Base-by-base conservation (phyloP, 1,284 basidiomycete species). In the Leccinum pallidistipes region DNA sequence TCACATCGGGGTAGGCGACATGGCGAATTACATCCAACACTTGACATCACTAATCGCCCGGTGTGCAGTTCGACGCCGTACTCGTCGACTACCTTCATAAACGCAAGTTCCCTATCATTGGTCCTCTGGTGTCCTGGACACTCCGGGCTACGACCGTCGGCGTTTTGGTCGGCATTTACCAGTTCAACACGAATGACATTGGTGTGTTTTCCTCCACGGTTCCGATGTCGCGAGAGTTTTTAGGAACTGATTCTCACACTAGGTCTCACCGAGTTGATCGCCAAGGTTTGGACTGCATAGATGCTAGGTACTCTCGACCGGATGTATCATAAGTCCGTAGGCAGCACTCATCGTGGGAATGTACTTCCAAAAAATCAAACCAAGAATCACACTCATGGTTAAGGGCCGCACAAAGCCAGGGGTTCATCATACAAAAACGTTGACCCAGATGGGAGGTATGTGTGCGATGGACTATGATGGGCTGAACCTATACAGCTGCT, bases 161-260 rank as follows among this genome's bases (percentile, higher is more conserved):
- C n/a, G 88, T 91, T 14, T 83, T 97, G 59, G 88, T 94, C 66
- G 97, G 97, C 47, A 83, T 98, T 5, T 99, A 98, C 80, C 91
- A 96, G 77, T 97, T 97, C 83, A 97, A 97, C 82, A 97, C 95
- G 50, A 94, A 96, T 76, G 97, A 98, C 73, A 88, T 98, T 70
- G 96, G 96, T 94, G 66, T 67, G 87, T 79, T 49, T 58, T 50
- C 0, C 11, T 45, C 56, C 5, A 4, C 6, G 11, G 14, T 55
- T 61, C 12, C 47, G 34, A 34, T 57, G 49, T 64, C 57, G 57
- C 65, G 63, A 56, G 56, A 61, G 40, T 5, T 8, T 6, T 29
- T 11, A 18, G 53, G n/a, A 60, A 49, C 62, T 63, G 24, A 69
- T n/a, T 56, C 38, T 32, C 60, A 43, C 40, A 45, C 11, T 68